Conservation (phyloP, 2,329 filamentous ascomycete genomes). For the Lachnellula occidentalis region DNA sequence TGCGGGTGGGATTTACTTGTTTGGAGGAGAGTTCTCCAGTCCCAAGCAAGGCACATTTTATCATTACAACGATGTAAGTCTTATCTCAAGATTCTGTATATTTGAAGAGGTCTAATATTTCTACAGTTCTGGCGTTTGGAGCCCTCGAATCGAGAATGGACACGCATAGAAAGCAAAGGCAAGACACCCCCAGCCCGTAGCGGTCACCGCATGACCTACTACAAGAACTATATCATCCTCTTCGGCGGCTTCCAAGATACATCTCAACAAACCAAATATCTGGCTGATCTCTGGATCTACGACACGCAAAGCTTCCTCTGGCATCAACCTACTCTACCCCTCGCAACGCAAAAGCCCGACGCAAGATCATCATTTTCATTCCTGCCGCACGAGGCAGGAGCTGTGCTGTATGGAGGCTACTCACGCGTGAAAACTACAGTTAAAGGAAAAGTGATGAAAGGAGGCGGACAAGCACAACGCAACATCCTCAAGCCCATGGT, state of each 20-base stretch:
- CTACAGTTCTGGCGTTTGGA: slow-evolving; percentile 82
- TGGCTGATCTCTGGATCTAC: slow-evolving; percentile 92
- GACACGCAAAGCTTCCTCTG: slow-evolving; percentile 84
- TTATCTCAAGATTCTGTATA: background rate
- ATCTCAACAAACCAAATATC: slow-evolving; percentile 87
- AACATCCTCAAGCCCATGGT: slow-evolving; percentile 81
- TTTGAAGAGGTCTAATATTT: slow-evolving; percentile 1
- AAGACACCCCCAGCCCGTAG: slow-evolving; percentile 78
- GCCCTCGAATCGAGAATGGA: slow-evolving; percentile 81
- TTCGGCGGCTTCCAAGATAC: slow-evolving; percentile 98
- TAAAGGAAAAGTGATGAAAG: slow-evolving; percentile 57
- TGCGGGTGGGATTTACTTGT: slow-evolving; percentile 75
- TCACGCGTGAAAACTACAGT: slow-evolving; percentile 77
- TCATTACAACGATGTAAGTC: slow-evolving; percentile 76
- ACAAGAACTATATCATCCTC: slow-evolving; percentile 92
- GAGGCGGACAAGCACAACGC: slow-evolving; percentile 51
- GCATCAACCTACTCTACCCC: slow-evolving; percentile 69
- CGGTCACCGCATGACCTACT: slow-evolving; percentile 94
- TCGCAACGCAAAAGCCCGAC: slow-evolving; percentile 82
- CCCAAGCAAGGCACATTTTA: slow-evolving; percentile 98
- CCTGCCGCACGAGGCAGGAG: slow-evolving; percentile 83
- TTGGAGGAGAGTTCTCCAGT: slow-evolving; percentile 93
- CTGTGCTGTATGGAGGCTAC: slow-evolving; percentile 89
- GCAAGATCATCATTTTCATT: slow-evolving; percentile 87
- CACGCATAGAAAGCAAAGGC: slow-evolving; percentile 72